phyloP scores from a whole-genome alignment of 805 yeast genomes.

The Barnettozyma salicaria region DNA sequence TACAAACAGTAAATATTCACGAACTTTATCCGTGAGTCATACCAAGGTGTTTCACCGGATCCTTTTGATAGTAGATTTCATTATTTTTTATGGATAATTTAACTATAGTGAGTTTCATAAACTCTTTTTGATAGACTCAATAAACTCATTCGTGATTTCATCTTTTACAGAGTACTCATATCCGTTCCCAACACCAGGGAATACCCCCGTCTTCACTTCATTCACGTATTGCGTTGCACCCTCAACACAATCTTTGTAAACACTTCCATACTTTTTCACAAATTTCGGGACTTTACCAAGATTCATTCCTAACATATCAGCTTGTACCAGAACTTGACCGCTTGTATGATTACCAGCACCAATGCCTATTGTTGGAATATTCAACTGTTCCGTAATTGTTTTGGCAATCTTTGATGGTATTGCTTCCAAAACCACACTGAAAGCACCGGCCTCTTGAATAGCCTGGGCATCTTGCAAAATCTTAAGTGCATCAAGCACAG shows the following conservation, averaged over 20 bases:
- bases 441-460: constrained; percentile 72
- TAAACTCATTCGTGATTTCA: constrained; percentile 47
- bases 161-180: constrained; percentile 70
- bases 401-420: constrained; percentile 70
- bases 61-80: not conserved
- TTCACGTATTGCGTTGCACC: constrained; percentile 49
- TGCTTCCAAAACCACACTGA: constrained; percentile 74
- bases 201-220: constrained; percentile 51
- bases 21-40: too few species aligned
- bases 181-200: constrained; percentile 48
- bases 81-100: not conserved
- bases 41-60: too few species aligned
- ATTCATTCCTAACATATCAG: constrained; percentile 74
- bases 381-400: constrained; percentile 51
- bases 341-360: constrained; percentile 85
- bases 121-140: constrained; percentile 20
- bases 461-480: constrained; percentile 63
- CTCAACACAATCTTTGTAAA: constrained; percentile 40
- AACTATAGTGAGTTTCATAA: not conserved
- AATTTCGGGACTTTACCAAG: constrained; percentile 60
- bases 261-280: constrained; percentile 61
- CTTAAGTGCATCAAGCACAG: constrained; percentile 44
- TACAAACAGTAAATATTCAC: too few species aligned
- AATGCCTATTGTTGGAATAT: constrained; percentile 86
- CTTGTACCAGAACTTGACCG: constrained; percentile 87